These are phyloP conservation scores for Brasenia schreberi DNA, from an alignment of 164 flowering plant genomes.

Conservation along the genomic window DNA sequence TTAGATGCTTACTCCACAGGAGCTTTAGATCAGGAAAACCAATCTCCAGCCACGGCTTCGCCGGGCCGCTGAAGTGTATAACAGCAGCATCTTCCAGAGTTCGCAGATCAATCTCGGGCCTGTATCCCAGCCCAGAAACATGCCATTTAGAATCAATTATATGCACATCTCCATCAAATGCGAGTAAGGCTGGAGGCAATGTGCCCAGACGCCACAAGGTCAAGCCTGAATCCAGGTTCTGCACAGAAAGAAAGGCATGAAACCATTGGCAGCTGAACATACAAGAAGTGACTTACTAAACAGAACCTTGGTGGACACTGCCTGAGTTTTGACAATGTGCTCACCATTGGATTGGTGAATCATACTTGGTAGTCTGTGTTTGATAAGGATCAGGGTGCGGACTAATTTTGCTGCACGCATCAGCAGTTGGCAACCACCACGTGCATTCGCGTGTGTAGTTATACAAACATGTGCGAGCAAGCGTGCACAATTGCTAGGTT, in stretches of 20 bases:
- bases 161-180: constrained; percentile 49
- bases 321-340: background rate
- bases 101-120: constrained; percentile 6
- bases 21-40: constrained; percentile 30
- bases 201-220: constrained; percentile 48
- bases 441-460: too few species aligned
- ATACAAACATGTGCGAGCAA: too few species aligned
- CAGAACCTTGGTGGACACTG: background rate
- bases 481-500: too few species aligned
- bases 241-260: constrained; percentile 3
- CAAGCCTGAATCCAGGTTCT: constrained; percentile 46
- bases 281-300: too few species aligned
- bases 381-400: too few species aligned
- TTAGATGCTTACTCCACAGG: constrained; percentile 38
- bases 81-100: constrained; percentile 38
- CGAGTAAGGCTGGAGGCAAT: constrained; percentile 53
- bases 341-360: background rate
- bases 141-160: constrained; percentile 53
- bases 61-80: constrained; percentile 58
- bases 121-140: constrained; percentile 40
- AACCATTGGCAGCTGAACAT: too few species aligned
- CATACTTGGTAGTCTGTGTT: too few species aligned
- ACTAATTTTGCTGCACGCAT: too few species aligned
- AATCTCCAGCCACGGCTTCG: constrained; percentile 68
- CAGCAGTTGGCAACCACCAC: too few species aligned